Conservation (phyloP, 768 basidiomycete species). For the Phlebiopsis flavidoalba region DNA sequence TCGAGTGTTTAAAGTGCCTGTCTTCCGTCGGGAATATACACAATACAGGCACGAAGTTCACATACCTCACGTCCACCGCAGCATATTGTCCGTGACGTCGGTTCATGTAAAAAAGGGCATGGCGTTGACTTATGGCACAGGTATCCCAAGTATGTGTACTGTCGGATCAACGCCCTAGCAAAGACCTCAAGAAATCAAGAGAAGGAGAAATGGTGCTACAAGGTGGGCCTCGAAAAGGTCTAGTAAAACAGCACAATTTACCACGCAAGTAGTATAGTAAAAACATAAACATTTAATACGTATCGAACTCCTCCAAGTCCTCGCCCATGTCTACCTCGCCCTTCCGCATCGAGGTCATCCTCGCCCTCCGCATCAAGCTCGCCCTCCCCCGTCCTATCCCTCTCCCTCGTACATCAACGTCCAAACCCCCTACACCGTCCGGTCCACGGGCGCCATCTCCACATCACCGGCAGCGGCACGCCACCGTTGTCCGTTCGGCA, state of each 20-base stretch:
- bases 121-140: background rate
- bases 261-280: background rate
- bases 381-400: slow-evolving; percentile 30
- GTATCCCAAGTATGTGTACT: background rate
- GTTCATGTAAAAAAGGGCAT: background rate
- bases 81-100: background rate
- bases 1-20: background rate
- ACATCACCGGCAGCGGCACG: no score
- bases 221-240: slow-evolving; percentile 1
- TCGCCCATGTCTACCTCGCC: slow-evolving; percentile 24
- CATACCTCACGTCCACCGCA: background rate
- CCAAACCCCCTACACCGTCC: background rate
- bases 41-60: background rate
- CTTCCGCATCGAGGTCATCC: slow-evolving; percentile 27
- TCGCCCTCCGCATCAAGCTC: slow-evolving; percentile 35
- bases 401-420: slow-evolving; percentile 19
- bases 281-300: slow-evolving; percentile 1
- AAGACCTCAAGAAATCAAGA: slow-evolving; percentile 1
- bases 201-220: background rate
- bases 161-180: background rate
- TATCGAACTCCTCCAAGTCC: slow-evolving; percentile 14
- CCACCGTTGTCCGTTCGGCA: background rate
- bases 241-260: slow-evolving; percentile 9
- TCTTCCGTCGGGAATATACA: background rate
- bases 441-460: background rate